Percentiles rank a stretch among this genome's conserved stretches.
Evolutionary conservation across 108 stramenopile genomes (phyloP).

Genomic region (Seminavis robusta): DNA sequence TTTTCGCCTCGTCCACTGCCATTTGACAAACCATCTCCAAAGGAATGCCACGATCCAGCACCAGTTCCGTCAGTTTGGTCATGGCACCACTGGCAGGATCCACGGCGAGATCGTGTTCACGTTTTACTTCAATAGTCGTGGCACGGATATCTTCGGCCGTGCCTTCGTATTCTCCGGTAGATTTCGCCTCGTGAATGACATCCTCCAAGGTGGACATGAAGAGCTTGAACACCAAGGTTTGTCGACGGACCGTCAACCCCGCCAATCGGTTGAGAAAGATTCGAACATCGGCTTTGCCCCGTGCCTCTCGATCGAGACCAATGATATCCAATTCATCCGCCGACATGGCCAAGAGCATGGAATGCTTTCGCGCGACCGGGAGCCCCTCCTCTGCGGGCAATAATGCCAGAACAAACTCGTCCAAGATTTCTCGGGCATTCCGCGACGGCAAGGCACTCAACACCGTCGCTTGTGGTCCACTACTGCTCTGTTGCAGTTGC

Average conservation of each 20-base stretch:
- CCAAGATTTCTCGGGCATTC: conserved; percentile 31
- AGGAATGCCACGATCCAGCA: conserved; percentile 48
- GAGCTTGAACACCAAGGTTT: conserved; percentile 50
- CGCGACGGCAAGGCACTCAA: conserved; percentile 6
- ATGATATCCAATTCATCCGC: conserved; percentile 26
- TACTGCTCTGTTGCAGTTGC: no score
- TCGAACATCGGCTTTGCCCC: conserved; percentile 33
- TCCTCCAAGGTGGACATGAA: conserved; percentile 53
- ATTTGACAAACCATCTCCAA: conserved; percentile 19
- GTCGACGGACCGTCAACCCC: conserved; percentile 45
- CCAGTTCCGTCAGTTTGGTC: conserved; percentile 41
- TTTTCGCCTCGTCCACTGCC: conserved; percentile 17
- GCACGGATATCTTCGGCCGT: conserved; percentile 64
- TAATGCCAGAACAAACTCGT: conserved; percentile 20
- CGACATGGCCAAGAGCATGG: conserved; percentile 13
- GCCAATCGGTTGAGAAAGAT: conserved; percentile 59
- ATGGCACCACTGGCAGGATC: conserved; percentile 46
- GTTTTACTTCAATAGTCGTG: conserved; percentile 27
- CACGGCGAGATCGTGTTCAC: conserved; percentile 28
- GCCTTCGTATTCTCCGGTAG: conserved; percentile 63
- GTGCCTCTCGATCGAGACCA: conserved; percentile 16
- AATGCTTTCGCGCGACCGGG: conserved; percentile 3
- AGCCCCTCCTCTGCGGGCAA: neutral
- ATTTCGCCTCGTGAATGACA: conserved; percentile 49
- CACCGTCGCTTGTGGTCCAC: neutral